Conservation (phyloP, 257 asterid species). For the Nicotiana attenuata region DNA sequence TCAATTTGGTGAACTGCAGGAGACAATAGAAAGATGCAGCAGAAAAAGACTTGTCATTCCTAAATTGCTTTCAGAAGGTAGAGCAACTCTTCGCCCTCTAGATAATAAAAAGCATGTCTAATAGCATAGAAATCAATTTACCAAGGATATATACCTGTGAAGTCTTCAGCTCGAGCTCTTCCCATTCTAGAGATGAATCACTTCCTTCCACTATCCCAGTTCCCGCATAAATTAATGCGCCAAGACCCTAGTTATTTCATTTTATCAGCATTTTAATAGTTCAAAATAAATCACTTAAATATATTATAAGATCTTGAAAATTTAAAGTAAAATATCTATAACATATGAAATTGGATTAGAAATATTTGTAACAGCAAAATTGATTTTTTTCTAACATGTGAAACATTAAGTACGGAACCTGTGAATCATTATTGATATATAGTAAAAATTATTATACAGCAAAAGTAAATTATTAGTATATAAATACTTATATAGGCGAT, state of each 20-base stretch:
- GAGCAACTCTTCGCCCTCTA: background rate
- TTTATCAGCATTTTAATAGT: background rate
- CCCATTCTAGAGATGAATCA: conserved; percentile 77
- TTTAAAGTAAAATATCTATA: background rate
- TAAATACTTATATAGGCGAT: background rate
- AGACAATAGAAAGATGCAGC: background rate
- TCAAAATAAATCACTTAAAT: no score
- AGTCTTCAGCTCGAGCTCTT: conserved; percentile 90
- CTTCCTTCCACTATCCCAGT: conserved; percentile 94
- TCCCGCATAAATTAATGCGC: conserved; percentile 86
- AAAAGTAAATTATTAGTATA: background rate
- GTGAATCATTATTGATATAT: background rate
- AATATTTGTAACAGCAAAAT: background rate
- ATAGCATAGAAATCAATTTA: background rate
- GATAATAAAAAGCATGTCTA: background rate
- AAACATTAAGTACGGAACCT: background rate
- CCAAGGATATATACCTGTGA: conserved; percentile 59
- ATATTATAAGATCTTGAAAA: background rate
- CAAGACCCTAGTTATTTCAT: conserved; percentile 46
- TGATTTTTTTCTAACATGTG: background rate
- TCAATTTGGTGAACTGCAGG: conserved; percentile 80
- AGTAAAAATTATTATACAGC: background rate
- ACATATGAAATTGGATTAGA: background rate
- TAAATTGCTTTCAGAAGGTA: background rate
- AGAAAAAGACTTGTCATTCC: background rate